Base-by-base conservation (phyloP, 768 basidiomycete genomes). In the Tephrocybe rancida region DNA sequence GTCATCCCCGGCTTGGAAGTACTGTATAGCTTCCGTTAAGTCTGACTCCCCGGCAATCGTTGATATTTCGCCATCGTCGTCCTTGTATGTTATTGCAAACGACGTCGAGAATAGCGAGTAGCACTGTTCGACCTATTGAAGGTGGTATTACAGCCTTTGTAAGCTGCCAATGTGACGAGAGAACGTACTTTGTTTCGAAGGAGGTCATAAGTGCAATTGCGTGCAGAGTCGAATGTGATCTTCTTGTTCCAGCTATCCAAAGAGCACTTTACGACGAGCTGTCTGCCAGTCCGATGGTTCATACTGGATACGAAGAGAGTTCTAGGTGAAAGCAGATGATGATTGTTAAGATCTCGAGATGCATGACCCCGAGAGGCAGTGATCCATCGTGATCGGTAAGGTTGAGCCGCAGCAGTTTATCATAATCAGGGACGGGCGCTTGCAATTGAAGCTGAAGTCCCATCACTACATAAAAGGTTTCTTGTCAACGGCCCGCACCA, bases 1-100 rank as follows among this genome's bases (percentile, higher is more conserved):
- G 59, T 92, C 90, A 57, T 93, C 94, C 14, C 88, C 88, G 0
- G 84, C 85, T 51, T 86, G 81, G 67, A 94, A 95, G 69, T 93
- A 98, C 29, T 83, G 77, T 53, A 98, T 89, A 1, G 95, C 94
- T 60, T 96, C 95, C 1, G 85, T 82, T 19, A 97, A 78, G 62
- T 95, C 90, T 4, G 70, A 66, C 52, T 96, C 92, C 18, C 79
- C 82, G 0, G 75, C 70, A 58, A 95, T 90, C 56, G 57, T 79
- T 21, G 79, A 84, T 51, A 82, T 79, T 66, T 94, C 92, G 53
- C 87, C 88, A 54, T 95, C 92, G 64, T 97, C 92, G 63, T 95
- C 93, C 61, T 85, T 89, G 72, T 93, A 97, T 4, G 85, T 77
- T 52, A 98, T 86, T 4, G 75, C 75, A 62, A 89, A 96, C 5